Base-by-base conservation (phyloP, 2,329 filamentous ascomycete genomes). In the Fusarium dimerum region DNA sequence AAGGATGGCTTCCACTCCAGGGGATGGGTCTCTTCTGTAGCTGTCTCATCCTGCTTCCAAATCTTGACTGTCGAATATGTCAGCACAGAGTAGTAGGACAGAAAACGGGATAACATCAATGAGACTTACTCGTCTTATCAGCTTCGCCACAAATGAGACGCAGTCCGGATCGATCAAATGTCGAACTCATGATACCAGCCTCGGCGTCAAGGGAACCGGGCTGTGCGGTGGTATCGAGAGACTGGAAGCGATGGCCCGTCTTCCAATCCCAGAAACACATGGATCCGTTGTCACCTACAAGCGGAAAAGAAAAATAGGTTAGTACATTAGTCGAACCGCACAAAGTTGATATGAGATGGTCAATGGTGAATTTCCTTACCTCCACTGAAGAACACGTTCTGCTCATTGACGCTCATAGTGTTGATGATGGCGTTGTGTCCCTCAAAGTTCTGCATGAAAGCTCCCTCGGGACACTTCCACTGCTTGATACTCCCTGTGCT, bases 201-300 rank as follows among this genome's bases (percentile, higher is more conserved):
- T 99, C 94, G 6, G 94, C 94, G 65, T 97, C 92, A 20, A 99
- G 77, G 16, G 90, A 95, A 45, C 94, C 94, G 0, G 94, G 94
- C 71, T 99, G 94, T 1, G 94, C 94, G 8, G 90, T 90, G 4
- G 90, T 96, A 63, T 99, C 92, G 12, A 93, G 81, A 9, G 85
- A 83, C 73, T 99, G 94, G 76, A 94, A 99, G 44, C 89, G 83
- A 69, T 99, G 85, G 1, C 95, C 94, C 1, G 92, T 89, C 76
- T 97, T 97, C 94, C 94, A 99, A 71, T 99, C 95, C 89, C 92
- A 99, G 78, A 99, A 99, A 61, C 86, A 90, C 79, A 97, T 94
- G 36, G 90, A 95, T 40, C 95, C 94, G 64, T 99, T 97, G 68
- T 99, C 94, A 43, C 87, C 74, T 76, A 46, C 0, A 17, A 16